Evolutionary conservation across 176 grass and related monocot species (phyloP), one percentile per base, ranked within the genome.

Genomic region (Triticum monococcum): DNA sequence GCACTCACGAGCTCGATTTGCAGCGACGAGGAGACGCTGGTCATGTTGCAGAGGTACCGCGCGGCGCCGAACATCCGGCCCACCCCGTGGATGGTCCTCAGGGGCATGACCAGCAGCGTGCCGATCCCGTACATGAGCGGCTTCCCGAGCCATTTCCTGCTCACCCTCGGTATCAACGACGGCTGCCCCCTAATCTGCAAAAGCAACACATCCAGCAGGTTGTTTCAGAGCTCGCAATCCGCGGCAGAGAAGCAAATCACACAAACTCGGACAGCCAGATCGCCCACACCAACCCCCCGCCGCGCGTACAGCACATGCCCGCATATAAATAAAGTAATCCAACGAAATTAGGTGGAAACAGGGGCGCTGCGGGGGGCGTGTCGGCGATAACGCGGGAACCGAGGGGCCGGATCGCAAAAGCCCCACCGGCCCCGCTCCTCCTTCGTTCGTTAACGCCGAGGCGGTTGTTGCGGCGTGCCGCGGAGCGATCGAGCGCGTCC

Each of bases 1-100:
- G 32, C 23, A 87, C 80, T 96, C 81, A 99, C 97, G 14, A 96
- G 89, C 85, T 99, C 97, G 77, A 99, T 96, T 68, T 99, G 92
- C 57, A 96, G 88, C 13, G 96, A 96, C 2, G 94, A 91, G 41
- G 92, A 82, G 69, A 94, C 89, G 66, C 68, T 91, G 41, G 92
- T 92, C 82, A 92, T 94, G 72, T 92, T 96, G 88, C 97, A 99
- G 61, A 93, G 87, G 46, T 88, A 93, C 1, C 87, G 62, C 11
- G 61, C 89, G 9, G 94, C 87, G 25, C 97, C 92, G 10, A 96
- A 92, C 81, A 96, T 87, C 14, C 90, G 84, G 3, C 90, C 90
- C 75, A 91, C 97, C 28, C 92, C 97, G 22, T 94, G 86, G 57
- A 99, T 77, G 59, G 90, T 99, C 87, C 92, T 96, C 11, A 99